A percentile compares a stretch with the other conserved stretches of the same genome.
Conservation (phyloP, 331 rosid species). For the Pyracantha coccinea region DNA sequence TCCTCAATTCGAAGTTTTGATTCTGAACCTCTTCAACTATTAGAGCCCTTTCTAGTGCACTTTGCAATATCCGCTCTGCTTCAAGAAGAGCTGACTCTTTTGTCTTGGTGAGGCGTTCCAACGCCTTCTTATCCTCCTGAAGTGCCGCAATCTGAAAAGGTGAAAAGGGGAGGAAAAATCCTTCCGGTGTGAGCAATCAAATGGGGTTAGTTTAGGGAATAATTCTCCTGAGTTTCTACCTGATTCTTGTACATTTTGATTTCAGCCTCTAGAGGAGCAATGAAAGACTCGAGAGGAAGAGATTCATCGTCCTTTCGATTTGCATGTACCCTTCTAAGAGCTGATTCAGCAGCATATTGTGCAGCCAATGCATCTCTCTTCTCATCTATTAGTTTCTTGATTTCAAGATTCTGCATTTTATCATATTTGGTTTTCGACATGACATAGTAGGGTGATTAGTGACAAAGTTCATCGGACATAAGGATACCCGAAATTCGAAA, state of each 20-base stretch:
- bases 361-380: slow-evolving; percentile 83
- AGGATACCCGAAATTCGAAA: background rate
- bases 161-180: background rate
- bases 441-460: background rate
- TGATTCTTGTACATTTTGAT: slow-evolving; percentile 71
- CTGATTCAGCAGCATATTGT: slow-evolving; percentile 84
- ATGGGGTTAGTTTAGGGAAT: too few species aligned
- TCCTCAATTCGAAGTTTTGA: slow-evolving; percentile 78
- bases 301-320: slow-evolving; percentile 64
- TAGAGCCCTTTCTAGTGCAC: slow-evolving; percentile 86
- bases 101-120: slow-evolving; percentile 78
- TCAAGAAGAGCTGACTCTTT: slow-evolving; percentile 84
- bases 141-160: slow-evolving; percentile 52
- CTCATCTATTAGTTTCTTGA: slow-evolving; percentile 60
- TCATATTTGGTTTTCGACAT: slow-evolving; percentile 10
- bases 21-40: slow-evolving; percentile 98
- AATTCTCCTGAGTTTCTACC: slow-evolving; percentile 28
- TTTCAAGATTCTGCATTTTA: slow-evolving; percentile 66
- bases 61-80: slow-evolving; percentile 75
- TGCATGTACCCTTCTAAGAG: slow-evolving; percentile 72
- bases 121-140: slow-evolving; percentile 85
- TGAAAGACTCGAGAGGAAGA: slow-evolving; percentile 48
- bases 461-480: background rate
- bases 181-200: background rate
- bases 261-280: slow-evolving; percentile 92